phyloP scores from a whole-genome alignment of 768 basidiomycete species.

The Russula earlei region DNA sequence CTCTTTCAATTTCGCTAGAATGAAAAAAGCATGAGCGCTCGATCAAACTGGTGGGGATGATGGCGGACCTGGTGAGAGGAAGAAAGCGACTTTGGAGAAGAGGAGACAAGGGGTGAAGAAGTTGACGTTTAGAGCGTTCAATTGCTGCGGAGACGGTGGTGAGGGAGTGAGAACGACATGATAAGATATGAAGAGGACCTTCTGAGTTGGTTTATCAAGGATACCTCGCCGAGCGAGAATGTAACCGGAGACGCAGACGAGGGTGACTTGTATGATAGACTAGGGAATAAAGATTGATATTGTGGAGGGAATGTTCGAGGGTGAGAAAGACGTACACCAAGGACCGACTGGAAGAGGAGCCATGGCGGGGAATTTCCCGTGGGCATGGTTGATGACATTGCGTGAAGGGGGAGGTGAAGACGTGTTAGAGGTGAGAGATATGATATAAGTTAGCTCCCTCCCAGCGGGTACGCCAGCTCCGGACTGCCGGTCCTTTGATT shows the following conservation, averaged over 20 bases:
- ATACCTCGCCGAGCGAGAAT: constrained; percentile 70
- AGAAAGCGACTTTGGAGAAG: constrained; percentile 94
- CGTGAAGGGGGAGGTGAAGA: not conserved
- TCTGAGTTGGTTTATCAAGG: constrained; percentile 83
- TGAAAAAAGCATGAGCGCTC: not conserved
- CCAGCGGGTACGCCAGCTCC: too few species aligned
- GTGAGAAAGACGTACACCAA: constrained; percentile 34
- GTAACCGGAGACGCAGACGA: constrained; percentile 79
- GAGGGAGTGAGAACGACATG: not conserved
- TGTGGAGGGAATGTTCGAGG: not conserved
- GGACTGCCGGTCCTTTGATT: too few species aligned
- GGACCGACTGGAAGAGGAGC: constrained; percentile 46
- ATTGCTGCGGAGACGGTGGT: constrained; percentile 38
- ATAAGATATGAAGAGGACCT: constrained; percentile 37
- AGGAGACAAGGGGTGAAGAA: constrained; percentile 84
- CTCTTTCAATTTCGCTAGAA: constrained; percentile 66
- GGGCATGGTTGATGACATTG: constrained; percentile 7
- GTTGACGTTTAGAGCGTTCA: constrained; percentile 77
- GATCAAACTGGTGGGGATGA: not conserved
- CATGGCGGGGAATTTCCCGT: constrained; percentile 28
- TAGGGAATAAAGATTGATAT: constrained; percentile 27
- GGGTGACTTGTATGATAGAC: constrained; percentile 85
- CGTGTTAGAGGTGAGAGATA: too few species aligned
- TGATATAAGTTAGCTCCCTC: too few species aligned
- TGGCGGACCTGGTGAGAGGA: constrained; percentile 51